phyloP scores from a whole-genome alignment of 495 filamentous ascomycete species.

The Hyaloscypha finlandica region DNA sequence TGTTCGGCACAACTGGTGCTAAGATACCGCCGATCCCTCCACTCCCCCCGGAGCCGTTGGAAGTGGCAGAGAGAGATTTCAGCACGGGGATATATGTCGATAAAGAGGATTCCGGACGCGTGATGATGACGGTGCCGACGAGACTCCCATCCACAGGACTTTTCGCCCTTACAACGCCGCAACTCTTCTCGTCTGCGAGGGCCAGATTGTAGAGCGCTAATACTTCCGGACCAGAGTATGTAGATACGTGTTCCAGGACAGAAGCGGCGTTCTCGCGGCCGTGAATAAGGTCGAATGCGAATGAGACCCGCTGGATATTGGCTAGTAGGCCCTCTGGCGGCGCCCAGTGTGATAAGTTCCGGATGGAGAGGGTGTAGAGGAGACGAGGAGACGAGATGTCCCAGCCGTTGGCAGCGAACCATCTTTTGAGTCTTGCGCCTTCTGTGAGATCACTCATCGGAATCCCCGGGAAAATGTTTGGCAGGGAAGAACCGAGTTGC shows the following conservation, averaged over 20 bases:
- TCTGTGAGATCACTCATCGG: slow-evolving; percentile 38
- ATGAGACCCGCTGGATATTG: slow-evolving; percentile 66
- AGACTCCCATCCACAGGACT: slow-evolving; percentile 64
- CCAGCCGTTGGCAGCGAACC: slow-evolving; percentile 73
- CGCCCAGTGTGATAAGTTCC: slow-evolving; percentile 69
- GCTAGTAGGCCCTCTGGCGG: slow-evolving; percentile 73
- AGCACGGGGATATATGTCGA: slow-evolving; percentile 72
- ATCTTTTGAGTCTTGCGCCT: slow-evolving; percentile 34
- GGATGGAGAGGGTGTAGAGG: slow-evolving; percentile 65
- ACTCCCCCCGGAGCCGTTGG: background rate
- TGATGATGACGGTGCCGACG: slow-evolving; percentile 82
- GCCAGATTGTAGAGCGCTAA: slow-evolving; percentile 80
- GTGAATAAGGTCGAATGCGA: slow-evolving; percentile 78
- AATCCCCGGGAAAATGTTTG: slow-evolving; percentile 80
- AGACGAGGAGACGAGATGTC: slow-evolving; percentile 62
- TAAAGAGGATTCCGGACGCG: slow-evolving; percentile 65
- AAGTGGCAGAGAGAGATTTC: slow-evolving; percentile 3
- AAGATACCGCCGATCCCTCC: slow-evolving; percentile 68
- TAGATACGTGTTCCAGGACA: slow-evolving; percentile 74
- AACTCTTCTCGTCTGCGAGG: slow-evolving; percentile 67
- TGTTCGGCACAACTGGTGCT: slow-evolving; percentile 69
- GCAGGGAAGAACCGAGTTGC: slow-evolving; percentile 76
- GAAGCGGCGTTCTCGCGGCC: slow-evolving; percentile 74
- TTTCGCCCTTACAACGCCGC: slow-evolving; percentile 82
- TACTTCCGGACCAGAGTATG: slow-evolving; percentile 77